Percentiles rank a stretch among this genome's conserved stretches.
Evolutionary conservation across 805 yeast genomes (phyloP).

Genomic region (Jamesozyma rosinii): DNA sequence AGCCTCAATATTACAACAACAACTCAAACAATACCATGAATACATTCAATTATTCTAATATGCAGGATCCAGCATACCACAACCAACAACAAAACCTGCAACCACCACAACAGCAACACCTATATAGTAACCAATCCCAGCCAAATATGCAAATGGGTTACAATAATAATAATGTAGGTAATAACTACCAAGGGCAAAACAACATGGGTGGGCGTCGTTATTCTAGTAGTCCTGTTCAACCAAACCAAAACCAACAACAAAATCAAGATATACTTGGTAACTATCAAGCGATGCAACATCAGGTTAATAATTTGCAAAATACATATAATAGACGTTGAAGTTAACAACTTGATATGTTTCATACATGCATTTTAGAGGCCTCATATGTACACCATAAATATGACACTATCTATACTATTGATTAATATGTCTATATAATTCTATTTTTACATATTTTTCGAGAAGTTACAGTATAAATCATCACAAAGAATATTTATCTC

Average conservation of each 20-base stretch:
- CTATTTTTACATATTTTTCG: too few relatives aligned
- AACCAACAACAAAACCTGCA: slow-evolving; percentile 1
- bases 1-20: background rate
- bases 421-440: too few relatives aligned
- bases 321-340: slow-evolving; percentile 12
- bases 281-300: slow-evolving; percentile 56
- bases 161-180: background rate
- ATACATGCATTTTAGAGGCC: slow-evolving; percentile 30
- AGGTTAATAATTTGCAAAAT: slow-evolving; percentile 48
- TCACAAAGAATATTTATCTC: too few relatives aligned
- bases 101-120: background rate
- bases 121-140: slow-evolving; percentile 2
- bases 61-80: background rate
- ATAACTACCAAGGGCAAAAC: slow-evolving; percentile 20
- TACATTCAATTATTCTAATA: background rate
- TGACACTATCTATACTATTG: too few relatives aligned
- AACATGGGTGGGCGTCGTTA: background rate
- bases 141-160: slow-evolving; percentile 1
- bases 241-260: slow-evolving; percentile 2
- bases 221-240: background rate
- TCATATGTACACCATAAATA: slow-evolving; percentile 28
- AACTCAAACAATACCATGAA: background rate
- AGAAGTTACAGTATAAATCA: too few relatives aligned
- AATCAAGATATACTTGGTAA: slow-evolving; percentile 49
- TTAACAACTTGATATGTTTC: background rate